phyloP scores from a whole-genome alignment of 495 filamentous ascomycete genomes.

The Hamigera avellanea region DNA sequence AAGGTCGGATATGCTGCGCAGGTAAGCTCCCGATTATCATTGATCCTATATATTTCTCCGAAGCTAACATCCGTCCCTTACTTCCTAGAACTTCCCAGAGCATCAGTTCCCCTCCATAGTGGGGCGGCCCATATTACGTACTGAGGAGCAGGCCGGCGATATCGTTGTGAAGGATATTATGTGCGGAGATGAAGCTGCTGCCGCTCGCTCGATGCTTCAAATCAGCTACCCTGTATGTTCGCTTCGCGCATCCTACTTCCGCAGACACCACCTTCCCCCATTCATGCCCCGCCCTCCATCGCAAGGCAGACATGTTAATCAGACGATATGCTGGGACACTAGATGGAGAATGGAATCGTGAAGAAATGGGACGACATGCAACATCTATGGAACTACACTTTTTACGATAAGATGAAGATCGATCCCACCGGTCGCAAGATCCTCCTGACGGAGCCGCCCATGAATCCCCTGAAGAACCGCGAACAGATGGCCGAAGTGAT shows the following conservation, averaged over 20 bases:
- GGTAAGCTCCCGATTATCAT: slow-evolving; percentile 30
- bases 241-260: slow-evolving; percentile 1
- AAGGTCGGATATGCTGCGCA: slow-evolving; percentile 97
- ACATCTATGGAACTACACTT: slow-evolving; percentile 98
- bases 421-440: slow-evolving; percentile 91
- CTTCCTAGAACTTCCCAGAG: slow-evolving; percentile 84
- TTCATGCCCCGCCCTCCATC: slow-evolving; percentile 13
- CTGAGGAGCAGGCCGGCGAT: slow-evolving; percentile 72
- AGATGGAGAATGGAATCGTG: slow-evolving; percentile 99
- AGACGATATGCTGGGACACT: slow-evolving; percentile 5
- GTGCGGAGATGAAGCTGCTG: slow-evolving; percentile 97
- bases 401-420: slow-evolving; percentile 90
- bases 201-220: slow-evolving; percentile 90
- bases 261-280: slow-evolving; percentile 6
- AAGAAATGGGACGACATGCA: slow-evolving; percentile 99
- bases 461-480: slow-evolving; percentile 92
- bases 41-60: slow-evolving; percentile 3
- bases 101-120: slow-evolving; percentile 97
- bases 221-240: slow-evolving; percentile 79
- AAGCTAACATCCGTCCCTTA: slow-evolving; percentile 4
- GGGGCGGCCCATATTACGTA: slow-evolving; percentile 91
- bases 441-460: slow-evolving; percentile 92
- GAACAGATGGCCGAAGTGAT: slow-evolving; percentile 98
- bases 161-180: slow-evolving; percentile 97
- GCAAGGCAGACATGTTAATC: slow-evolving; percentile 16